Evolutionary conservation across 495 filamentous ascomycete species (phyloP).

Genomic region (Penicillium taxi): DNA sequence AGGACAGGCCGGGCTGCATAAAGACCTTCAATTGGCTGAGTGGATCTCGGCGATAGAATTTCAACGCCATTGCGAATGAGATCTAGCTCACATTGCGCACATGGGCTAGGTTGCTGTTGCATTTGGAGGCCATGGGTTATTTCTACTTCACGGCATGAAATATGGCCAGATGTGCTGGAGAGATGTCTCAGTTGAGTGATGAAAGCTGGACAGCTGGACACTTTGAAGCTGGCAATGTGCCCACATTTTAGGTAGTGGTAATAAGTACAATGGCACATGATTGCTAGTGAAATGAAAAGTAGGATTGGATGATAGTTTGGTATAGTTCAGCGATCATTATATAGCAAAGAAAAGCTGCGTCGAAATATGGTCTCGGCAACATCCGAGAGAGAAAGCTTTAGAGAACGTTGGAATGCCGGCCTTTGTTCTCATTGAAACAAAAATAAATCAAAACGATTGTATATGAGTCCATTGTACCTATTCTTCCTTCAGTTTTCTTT

Average conservation of each 20-base stretch:
- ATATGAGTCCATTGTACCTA: no score
- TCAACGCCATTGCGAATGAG: neutral
- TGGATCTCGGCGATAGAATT: neutral
- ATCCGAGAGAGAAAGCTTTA: no score
- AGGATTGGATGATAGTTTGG: neutral
- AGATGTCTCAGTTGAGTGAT: slow-evolving; percentile 13
- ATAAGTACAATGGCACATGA: slow-evolving; percentile 24
- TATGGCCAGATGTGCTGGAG: neutral
- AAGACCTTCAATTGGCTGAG: slow-evolving; percentile 5
- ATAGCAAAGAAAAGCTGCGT: neutral
- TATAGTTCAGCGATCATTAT: neutral
- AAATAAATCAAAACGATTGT: no score
- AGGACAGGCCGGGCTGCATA: neutral
- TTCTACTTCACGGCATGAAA: slow-evolving; percentile 2
- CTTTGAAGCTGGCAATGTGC: slow-evolving; percentile 22
- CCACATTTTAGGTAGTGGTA: slow-evolving; percentile 24
- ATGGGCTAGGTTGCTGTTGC: slow-evolving; percentile 4
- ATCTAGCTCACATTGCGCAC: slow-evolving; percentile 7
- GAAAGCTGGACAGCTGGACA: slow-evolving; percentile 19
- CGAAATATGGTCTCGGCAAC: no score
- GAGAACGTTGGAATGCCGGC: no score
- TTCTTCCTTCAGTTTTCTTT: no score
- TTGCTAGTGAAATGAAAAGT: neutral
- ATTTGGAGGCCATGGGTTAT: slow-evolving; percentile 6
- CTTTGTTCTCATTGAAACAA: no score